Conservation (phyloP, 1,284 basidiomycete species). For the Xerocomus minutiporus region DNA sequence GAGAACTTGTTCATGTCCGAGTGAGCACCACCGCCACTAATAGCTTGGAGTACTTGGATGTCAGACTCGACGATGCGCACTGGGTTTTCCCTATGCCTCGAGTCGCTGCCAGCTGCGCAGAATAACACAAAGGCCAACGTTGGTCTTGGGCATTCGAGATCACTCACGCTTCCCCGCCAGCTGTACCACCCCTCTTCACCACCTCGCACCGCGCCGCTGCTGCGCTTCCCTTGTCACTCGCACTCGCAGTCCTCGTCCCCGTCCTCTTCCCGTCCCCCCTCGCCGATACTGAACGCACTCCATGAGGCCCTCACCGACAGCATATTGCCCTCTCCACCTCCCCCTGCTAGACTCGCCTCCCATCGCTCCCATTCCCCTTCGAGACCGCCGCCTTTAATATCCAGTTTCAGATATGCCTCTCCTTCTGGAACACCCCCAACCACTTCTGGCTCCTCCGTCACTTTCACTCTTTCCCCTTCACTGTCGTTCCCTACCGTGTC, state of each 20-base stretch:
- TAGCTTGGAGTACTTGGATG: background rate
- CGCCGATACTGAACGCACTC: constrained; percentile 26
- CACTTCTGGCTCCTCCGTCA: constrained; percentile 20
- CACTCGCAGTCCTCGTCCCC: constrained; percentile 19
- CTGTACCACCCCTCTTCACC: constrained; percentile 10
- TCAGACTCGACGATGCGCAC: background rate
- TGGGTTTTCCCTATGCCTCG: no score
- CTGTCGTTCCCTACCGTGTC: constrained; percentile 33
- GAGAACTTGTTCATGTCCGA: background rate
- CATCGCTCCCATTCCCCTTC: constrained; percentile 33
- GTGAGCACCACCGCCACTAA: background rate
- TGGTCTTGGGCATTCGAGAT: constrained; percentile 1
- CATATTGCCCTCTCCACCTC: constrained; percentile 40
- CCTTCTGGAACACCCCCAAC: constrained; percentile 57
- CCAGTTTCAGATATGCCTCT: constrained; percentile 55
- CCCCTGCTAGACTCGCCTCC: constrained; percentile 45
- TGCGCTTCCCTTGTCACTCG: constrained; percentile 23
- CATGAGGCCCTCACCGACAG: constrained; percentile 42
- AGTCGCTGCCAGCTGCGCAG: background rate
- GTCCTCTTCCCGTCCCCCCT: constrained; percentile 23
- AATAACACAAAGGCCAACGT: background rate
- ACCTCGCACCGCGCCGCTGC: constrained; percentile 14
- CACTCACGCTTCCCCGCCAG: constrained; percentile 17
- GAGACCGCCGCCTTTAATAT: constrained; percentile 55
- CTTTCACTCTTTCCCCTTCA: constrained; percentile 35